These are phyloP conservation scores for Amesomyces nigricolor DNA, from an alignment of 2,329 filamentous ascomycete species.

Conservation along the genomic window DNA sequence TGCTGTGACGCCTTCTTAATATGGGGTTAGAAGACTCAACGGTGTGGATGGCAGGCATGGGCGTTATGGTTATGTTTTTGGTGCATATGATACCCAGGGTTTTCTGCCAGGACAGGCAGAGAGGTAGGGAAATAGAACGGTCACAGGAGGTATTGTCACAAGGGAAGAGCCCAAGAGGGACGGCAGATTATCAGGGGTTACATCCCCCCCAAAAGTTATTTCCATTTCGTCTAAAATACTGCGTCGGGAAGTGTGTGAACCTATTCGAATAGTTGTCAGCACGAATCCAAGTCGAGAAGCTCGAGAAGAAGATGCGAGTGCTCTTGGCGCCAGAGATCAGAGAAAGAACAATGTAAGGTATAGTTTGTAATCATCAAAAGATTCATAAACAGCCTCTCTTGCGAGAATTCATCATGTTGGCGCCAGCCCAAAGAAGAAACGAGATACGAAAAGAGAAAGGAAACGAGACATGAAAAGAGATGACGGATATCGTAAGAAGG, in stretches of 20 bases:
- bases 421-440: background rate
- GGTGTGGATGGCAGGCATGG: background rate
- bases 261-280: no score
- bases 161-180: no score
- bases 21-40: background rate
- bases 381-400: constrained; percentile 26
- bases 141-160: background rate
- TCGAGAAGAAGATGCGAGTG: no score
- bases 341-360: constrained; percentile 24
- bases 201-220: no score
- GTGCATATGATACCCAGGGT: constrained; percentile 16
- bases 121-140: background rate
- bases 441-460: no score
- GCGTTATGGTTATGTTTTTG: constrained; percentile 5
- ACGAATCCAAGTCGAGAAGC: no score
- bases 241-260: no score
- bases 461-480: no score
- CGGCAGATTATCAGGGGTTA: no score
- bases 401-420: constrained; percentile 19
- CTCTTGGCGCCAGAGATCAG: constrained; percentile 4
- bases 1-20: constrained; percentile 28
- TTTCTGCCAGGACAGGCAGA: background rate
- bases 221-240: no score
- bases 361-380: constrained; percentile 20
- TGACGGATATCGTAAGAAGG: no score